A percentile compares a stretch with the other conserved stretches of the same genome.
Evolutionary conservation across 2,329 filamentous ascomycete genomes (phyloP).

Genomic region (Venturia aucupariae): DNA sequence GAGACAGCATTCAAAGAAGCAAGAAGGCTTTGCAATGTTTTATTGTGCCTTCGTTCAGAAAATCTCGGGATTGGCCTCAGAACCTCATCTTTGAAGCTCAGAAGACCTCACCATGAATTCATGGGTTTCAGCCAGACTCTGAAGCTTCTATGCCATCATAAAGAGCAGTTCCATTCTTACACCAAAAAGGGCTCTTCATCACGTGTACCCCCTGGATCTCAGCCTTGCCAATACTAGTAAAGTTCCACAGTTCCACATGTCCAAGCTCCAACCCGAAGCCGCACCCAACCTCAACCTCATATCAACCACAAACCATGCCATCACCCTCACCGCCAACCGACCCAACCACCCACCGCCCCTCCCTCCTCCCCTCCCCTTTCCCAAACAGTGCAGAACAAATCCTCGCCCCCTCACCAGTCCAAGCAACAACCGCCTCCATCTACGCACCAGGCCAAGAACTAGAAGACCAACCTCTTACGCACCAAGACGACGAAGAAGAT

Average conservation of each 20-base stretch:
- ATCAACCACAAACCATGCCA: slow-evolving; percentile 4
- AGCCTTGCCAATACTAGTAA: not conserved
- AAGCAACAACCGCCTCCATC: slow-evolving; percentile 14
- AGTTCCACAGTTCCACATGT: not conserved
- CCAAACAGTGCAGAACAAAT: not conserved
- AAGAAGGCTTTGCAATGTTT: too few relatives aligned
- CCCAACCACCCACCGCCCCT: not conserved
- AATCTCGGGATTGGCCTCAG: not conserved
- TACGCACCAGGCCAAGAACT: slow-evolving; percentile 18
- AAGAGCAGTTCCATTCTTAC: not conserved
- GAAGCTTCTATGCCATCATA: not conserved
- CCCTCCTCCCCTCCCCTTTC: slow-evolving; percentile 11
- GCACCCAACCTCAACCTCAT: slow-evolving; percentile 5
- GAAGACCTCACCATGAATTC: not conserved
- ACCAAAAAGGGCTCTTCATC: not conserved
- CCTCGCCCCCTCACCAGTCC: slow-evolving; percentile 10
- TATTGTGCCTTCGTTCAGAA: too few relatives aligned
- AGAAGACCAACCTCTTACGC: slow-evolving; percentile 17
- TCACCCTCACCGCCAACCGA: not conserved
- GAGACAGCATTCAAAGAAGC: too few relatives aligned
- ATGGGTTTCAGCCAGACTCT: not conserved
- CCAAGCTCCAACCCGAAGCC: not conserved
- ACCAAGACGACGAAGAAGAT: slow-evolving; percentile 14
- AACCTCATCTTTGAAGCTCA: not conserved
- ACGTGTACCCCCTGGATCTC: not conserved